These are phyloP conservation scores for Sanguinoderma infundibulare DNA, from an alignment of 1,284 basidiomycete genomes.

Conservation along the genomic window DNA sequence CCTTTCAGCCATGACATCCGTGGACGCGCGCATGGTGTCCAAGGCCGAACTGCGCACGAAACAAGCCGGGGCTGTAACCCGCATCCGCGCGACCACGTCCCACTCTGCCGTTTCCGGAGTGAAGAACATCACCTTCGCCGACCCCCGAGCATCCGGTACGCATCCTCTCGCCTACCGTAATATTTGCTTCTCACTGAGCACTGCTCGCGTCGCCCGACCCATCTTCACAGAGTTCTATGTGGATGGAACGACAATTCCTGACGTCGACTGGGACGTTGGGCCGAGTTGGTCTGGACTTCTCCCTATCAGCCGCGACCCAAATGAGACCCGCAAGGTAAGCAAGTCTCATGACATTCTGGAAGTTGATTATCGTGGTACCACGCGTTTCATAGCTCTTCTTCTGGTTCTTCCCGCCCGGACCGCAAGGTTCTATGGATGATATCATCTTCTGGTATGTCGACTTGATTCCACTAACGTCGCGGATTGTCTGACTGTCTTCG, in stretches of 20 bases:
- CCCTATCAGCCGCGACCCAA: constrained; percentile 62
- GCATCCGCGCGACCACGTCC: constrained; percentile 22
- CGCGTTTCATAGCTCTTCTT: constrained; percentile 67
- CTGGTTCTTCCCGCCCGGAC: constrained; percentile 86
- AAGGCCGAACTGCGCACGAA: constrained; percentile 30
- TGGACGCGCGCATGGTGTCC: constrained; percentile 23
- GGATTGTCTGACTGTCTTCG: too few species aligned
- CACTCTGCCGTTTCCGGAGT: constrained; percentile 26
- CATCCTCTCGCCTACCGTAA: too few species aligned
- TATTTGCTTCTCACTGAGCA: too few species aligned
- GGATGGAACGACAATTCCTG: constrained; percentile 67
- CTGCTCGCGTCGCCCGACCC: too few species aligned
- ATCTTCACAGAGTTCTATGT: constrained; percentile 65
- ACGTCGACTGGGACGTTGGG: constrained; percentile 74
- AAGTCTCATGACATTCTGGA: background rate
- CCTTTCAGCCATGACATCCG: constrained; percentile 6
- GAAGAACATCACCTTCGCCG: constrained; percentile 74
- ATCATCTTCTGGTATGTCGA: constrained; percentile 73
- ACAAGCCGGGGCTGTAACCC: constrained; percentile 31
- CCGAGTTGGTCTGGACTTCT: constrained; percentile 78
- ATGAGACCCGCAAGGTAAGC: constrained; percentile 69
- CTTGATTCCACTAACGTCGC: too few species aligned
- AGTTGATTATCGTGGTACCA: constrained; percentile 7
- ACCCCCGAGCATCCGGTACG: constrained; percentile 66
- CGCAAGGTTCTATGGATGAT: constrained; percentile 70